Percentiles rank a stretch among this genome's conserved stretches.
Evolutionary conservation across 2,329 filamentous ascomycete species (phyloP).

Genomic region (Stemphylium lycopersici): DNA sequence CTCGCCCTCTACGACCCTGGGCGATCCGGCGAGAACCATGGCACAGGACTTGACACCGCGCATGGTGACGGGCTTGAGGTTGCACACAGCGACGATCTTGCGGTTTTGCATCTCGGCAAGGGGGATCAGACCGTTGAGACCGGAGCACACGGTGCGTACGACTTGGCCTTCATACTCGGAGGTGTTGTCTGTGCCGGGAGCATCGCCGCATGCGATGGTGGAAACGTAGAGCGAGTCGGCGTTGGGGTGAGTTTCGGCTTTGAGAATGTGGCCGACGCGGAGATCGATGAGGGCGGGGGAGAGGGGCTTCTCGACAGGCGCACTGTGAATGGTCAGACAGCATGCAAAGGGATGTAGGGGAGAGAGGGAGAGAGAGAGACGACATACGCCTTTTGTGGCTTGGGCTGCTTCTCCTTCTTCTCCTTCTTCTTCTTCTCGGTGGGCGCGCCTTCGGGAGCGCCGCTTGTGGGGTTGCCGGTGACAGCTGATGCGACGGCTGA

Average conservation of each 20-base stretch:
- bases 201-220: constrained; percentile 92
- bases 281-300: constrained; percentile 90
- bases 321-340: constrained; percentile 29
- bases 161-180: constrained; percentile 89
- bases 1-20: constrained; percentile 80
- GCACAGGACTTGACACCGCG: constrained; percentile 80
- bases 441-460: constrained; percentile 50
- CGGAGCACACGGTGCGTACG: constrained; percentile 94
- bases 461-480: constrained; percentile 47
- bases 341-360: not conserved
- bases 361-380: no score
- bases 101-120: constrained; percentile 96
- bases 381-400: constrained; percentile 62
- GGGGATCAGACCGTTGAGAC: constrained; percentile 89
- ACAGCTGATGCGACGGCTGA: constrained; percentile 58
- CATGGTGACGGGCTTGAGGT: constrained; percentile 99
- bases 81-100: constrained; percentile 94
- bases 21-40: constrained; percentile 96
- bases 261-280: constrained; percentile 95
- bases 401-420: constrained; percentile 88
- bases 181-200: constrained; percentile 84
- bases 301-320: constrained; percentile 73
- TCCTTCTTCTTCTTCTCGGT: constrained; percentile 71
- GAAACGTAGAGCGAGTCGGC: constrained; percentile 95
- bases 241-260: constrained; percentile 93